Conservation (phyloP, 129 eudicot genomes). For the Pittosporum tobira region DNA sequence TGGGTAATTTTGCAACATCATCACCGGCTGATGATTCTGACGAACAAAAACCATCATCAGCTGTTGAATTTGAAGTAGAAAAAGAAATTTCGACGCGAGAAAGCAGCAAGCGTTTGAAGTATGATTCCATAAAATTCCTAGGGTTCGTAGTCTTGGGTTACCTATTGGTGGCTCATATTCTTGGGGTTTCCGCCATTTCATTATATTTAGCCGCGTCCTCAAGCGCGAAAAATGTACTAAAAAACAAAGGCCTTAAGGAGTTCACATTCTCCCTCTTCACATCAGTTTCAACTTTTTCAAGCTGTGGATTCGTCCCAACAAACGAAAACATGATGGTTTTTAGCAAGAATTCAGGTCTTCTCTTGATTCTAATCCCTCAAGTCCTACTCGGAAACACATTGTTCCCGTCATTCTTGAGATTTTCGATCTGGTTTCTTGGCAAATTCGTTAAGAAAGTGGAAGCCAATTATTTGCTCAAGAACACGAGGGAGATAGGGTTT, state of each 20-base stretch:
- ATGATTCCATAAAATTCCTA: too few relatives aligned
- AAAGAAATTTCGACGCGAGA: too few relatives aligned
- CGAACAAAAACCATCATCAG: too few relatives aligned
- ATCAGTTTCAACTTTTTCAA: conserved; percentile 40
- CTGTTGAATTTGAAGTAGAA: too few relatives aligned
- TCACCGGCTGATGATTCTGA: too few relatives aligned
- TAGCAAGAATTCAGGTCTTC: conserved; percentile 35
- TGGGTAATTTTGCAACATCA: too few relatives aligned
- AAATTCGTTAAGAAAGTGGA: conserved; percentile 25
- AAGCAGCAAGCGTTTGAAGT: conserved; percentile 19
- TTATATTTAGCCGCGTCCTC: conserved; percentile 21
- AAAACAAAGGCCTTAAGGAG: conserved; percentile 32
- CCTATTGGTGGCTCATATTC: conserved; percentile 22
- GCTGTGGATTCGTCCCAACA: conserved; percentile 58
- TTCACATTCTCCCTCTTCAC: conserved; percentile 38
- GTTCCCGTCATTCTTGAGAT: conserved; percentile 30
- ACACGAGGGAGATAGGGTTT: conserved; percentile 8
- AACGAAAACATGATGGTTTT: conserved; percentile 60
- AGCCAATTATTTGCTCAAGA: conserved; percentile 30
- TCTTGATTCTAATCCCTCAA: conserved; percentile 40
- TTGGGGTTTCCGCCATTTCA: conserved; percentile 18
- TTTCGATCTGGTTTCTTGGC: conserved; percentile 19
- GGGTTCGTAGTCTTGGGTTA: conserved; percentile 32
- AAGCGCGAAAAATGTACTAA: conserved; percentile 33
- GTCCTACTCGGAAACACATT: conserved; percentile 49